Evolutionary conservation across 2,329 filamentous ascomycete species (phyloP), one percentile per base, ranked within the genome.

Genomic region (Colletotrichum melonis): DNA sequence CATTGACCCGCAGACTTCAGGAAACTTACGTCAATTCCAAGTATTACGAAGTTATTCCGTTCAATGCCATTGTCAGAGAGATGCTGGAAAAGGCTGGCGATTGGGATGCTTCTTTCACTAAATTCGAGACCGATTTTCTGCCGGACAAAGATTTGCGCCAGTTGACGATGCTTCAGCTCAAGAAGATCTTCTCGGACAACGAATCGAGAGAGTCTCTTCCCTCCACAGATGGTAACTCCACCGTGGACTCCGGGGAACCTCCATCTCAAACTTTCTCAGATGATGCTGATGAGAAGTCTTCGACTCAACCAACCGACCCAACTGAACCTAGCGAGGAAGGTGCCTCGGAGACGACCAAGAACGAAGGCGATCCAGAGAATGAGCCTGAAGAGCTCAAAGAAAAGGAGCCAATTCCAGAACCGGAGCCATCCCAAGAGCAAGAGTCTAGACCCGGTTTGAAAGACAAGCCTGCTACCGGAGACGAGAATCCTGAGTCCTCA

Each of bases 121-220:
- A 97, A 67, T 98, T 99, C 73, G 97, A 99, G 80, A 91, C 92
- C 56, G 94, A 97, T 77, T 99, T 96, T 83, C 93, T 99, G 78
- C 96, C 96, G 0, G 97, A 99, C 81, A 98, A 97, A 79, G 97
- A 99, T 84, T 97, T 99, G 79, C 91, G 95, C 75, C 92, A 97
- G 78, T 86, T 99, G 74, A 97, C 97, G 14, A 95, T 96, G 72
- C 88, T 98, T 74, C 97, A 99, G 80, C 86, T 99, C 70, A 96
- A 94, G 80, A 98, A 97, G 81, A 94, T 99, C 81, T 99, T 99
- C 80, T 91, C 96, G 8, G 95, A 98, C 80, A 93, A 95, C 77
- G 94, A 95, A 75, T 95, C 94, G 3, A 92, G 93, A 72, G 92
- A 94, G 71, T 93, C 94, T 1, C 84, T 95, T 19, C 87, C 88